Evolutionary conservation across 345 rosid genomes (phyloP).

Genomic region (Garcia nutans): DNA sequence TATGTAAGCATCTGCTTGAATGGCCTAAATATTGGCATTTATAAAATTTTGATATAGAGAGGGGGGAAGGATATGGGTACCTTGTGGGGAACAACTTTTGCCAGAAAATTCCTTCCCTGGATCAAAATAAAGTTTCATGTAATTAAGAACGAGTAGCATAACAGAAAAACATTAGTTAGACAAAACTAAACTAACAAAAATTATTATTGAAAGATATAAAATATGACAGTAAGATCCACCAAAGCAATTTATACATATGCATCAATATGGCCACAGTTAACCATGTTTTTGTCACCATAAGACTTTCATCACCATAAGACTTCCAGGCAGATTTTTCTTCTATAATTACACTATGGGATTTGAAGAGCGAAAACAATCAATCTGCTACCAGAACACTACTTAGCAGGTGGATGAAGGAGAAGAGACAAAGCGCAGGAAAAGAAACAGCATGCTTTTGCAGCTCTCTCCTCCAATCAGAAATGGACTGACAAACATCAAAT

Average conservation of each 20-base stretch:
- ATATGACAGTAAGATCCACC: not conserved
- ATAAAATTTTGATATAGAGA: constrained; percentile 3
- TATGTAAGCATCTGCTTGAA: not conserved
- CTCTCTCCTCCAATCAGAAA: not conserved
- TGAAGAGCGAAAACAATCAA: not conserved
- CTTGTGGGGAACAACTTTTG: constrained; percentile 66
- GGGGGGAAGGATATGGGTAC: constrained; percentile 15
- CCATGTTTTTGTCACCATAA: no score
- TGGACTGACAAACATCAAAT: not conserved
- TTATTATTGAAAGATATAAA: not conserved
- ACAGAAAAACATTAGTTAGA: constrained; percentile 3
- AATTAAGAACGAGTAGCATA: constrained; percentile 1
- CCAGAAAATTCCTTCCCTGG: constrained; percentile 53
- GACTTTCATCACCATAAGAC: no score
- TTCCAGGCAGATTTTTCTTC: not conserved
- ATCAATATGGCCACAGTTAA: not conserved
- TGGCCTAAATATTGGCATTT: not conserved
- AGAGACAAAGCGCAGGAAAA: not conserved
- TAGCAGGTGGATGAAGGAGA: no score
- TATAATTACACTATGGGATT: not conserved
- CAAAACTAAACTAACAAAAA: not conserved
- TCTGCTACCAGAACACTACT: no score
- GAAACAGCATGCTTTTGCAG: not conserved
- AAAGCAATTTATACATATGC: not conserved
- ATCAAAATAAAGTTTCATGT: constrained; percentile 19